phyloP scores from a whole-genome alignment of 163 green algal species.

The Chloromonas sp. region DNA sequence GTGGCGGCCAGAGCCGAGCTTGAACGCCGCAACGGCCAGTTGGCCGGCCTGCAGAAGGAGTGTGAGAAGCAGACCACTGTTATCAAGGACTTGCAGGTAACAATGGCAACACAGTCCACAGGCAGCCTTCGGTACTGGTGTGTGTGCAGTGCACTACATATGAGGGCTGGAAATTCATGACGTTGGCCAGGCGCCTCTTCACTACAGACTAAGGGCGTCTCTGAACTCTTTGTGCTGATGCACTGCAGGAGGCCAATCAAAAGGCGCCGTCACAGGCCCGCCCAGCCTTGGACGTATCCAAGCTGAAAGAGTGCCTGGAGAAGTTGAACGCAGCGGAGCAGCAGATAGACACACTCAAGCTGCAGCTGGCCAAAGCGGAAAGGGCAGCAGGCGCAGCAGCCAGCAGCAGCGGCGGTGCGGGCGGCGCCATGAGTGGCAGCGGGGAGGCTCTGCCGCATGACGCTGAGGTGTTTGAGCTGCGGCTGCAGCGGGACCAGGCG shows the following conservation, averaged over 20 bases:
- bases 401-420: not conserved
- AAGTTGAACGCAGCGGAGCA: slow-evolving; percentile 1
- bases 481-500: slow-evolving; percentile 54
- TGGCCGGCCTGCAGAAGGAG: slow-evolving; percentile 16
- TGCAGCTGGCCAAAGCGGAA: slow-evolving; percentile 17
- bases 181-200: too few relatives aligned
- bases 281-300: not conserved
- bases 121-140: too few relatives aligned
- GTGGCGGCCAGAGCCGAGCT: slow-evolving; percentile 36
- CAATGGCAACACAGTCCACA: not conserved
- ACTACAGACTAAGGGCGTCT: too few relatives aligned
- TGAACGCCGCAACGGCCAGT: slow-evolving; percentile 30
- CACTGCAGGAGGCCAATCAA: too few relatives aligned
- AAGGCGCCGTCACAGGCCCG: too few relatives aligned
- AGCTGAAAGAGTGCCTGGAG: slow-evolving; percentile 41
- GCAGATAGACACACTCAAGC: slow-evolving; percentile 9
- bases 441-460: slow-evolving; percentile 9
- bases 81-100: slow-evolving; percentile 32
- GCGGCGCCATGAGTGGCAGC: too few relatives aligned
- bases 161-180: too few relatives aligned
- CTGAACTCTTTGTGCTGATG: too few relatives aligned
- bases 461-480: slow-evolving; percentile 39
- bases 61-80: slow-evolving; percentile 32
- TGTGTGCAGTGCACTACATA: not conserved
- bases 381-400: not conserved